Conservation (phyloP, 108 stramenopile genomes). For the Skeletonema menzelii region DNA sequence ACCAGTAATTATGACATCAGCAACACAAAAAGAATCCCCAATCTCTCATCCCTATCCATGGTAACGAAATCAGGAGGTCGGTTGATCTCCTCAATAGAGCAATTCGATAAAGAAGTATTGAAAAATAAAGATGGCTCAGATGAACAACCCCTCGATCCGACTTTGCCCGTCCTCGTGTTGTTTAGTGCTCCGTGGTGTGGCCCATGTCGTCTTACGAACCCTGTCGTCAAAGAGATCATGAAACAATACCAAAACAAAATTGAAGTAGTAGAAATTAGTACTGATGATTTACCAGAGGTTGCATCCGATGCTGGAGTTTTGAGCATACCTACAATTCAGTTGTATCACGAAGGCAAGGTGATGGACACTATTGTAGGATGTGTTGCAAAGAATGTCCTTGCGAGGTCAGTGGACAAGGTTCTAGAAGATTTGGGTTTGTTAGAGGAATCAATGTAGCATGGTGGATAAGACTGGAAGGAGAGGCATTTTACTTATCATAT, state of each 20-base stretch:
- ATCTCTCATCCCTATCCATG: conserved; percentile 29
- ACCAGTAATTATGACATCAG: not conserved
- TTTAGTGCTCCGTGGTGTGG: conserved; percentile 87
- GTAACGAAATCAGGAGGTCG: conserved; percentile 78
- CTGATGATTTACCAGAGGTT: conserved; percentile 83
- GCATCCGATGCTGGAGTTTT: conserved; percentile 66
- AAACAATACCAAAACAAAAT: conserved; percentile 66
- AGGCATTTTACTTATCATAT: not conserved
- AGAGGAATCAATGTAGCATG: conserved; percentile 4
- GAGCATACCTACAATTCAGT: conserved; percentile 87
- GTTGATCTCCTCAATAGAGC: conserved; percentile 55
- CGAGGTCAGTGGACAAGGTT: conserved; percentile 73
- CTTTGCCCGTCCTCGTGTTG: conserved; percentile 64
- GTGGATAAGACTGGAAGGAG: not conserved
- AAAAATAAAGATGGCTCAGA: not conserved
- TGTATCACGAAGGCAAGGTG: conserved; percentile 63
- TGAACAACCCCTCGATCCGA: conserved; percentile 4
- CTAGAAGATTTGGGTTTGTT: conserved; percentile 69
- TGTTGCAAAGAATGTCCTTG: conserved; percentile 79
- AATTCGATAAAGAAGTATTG: conserved; percentile 64
- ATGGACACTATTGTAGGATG: conserved; percentile 84
- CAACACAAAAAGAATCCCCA: not conserved
- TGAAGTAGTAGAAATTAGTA: conserved; percentile 78
- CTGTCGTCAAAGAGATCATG: conserved; percentile 79
- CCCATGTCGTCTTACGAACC: conserved; percentile 74